phyloP scores from a whole-genome alignment of 2,329 filamentous ascomycete genomes.

The Emergomyces orientalis region DNA sequence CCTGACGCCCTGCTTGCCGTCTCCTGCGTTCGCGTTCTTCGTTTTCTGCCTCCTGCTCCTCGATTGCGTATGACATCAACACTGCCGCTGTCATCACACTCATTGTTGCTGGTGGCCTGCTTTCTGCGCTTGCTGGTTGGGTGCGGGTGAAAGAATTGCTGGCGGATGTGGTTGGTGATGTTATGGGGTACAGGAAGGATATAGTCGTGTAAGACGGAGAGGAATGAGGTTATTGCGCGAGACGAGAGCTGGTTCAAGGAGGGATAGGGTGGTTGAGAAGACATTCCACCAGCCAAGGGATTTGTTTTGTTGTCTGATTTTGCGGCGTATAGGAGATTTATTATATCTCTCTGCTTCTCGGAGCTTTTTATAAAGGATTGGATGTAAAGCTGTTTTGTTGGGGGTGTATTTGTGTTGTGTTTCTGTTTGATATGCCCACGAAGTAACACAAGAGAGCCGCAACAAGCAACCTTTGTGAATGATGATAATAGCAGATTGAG shows the following conservation, averaged over 20 bases:
- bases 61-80: conserved; percentile 6
- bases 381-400: neutral
- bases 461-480: neutral
- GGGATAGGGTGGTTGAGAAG: neutral
- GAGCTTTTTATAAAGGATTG: neutral
- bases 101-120: conserved; percentile 1
- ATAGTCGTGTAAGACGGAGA: neutral
- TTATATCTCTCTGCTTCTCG: neutral
- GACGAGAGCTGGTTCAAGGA: neutral
- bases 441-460: neutral
- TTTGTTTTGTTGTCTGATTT: neutral
- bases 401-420: neutral
- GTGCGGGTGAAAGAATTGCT: neutral
- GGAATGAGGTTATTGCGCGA: neutral
- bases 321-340: neutral
- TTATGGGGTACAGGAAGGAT: conserved; percentile 2
- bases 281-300: neutral
- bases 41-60: conserved; percentile 2
- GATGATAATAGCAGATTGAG: neutral
- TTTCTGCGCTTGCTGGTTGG: neutral
- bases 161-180: neutral
- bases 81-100: neutral
- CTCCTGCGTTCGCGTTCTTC: conserved; percentile 1
- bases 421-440: neutral
- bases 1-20: neutral